Percentiles rank a stretch among this genome's conserved stretches.
Evolutionary conservation across 164 flowering plant species (phyloP).

Genomic region (Sedum album): DNA sequence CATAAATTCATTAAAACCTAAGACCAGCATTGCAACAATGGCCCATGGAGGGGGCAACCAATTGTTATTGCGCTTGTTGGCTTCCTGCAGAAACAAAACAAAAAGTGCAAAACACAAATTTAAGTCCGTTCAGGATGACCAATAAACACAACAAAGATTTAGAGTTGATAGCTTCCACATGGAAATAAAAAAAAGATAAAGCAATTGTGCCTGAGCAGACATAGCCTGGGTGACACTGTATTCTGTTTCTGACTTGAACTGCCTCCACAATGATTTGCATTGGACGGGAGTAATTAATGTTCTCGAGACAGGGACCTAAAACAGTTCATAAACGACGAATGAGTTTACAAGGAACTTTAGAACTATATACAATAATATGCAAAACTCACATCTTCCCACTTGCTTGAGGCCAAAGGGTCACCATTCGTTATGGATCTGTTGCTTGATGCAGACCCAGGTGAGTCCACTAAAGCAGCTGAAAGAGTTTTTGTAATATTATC

Average conservation of each 20-base stretch:
- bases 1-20: slow-evolving; percentile 96
- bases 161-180: neutral
- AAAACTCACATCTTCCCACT: slow-evolving; percentile 77
- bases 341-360: neutral
- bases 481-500: slow-evolving; percentile 65
- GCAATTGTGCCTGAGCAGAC: slow-evolving; percentile 61
- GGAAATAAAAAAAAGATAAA: neutral
- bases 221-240: slow-evolving; percentile 81
- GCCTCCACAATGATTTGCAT: slow-evolving; percentile 88
- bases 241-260: slow-evolving; percentile 79
- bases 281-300: slow-evolving; percentile 85
- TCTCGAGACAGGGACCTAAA: slow-evolving; percentile 57
- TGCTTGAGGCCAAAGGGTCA: slow-evolving; percentile 95
- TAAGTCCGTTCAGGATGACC: neutral
- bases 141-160: neutral
- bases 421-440: slow-evolving; percentile 38
- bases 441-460: slow-evolving; percentile 22
- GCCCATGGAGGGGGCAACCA: slow-evolving; percentile 99
- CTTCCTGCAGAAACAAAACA: slow-evolving; percentile 52
- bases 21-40: slow-evolving; percentile 55
- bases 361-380: neutral
- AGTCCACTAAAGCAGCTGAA: slow-evolving; percentile 54
- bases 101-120: neutral
- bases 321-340: neutral
- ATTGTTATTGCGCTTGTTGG: slow-evolving; percentile 72